A percentile compares a stretch with the other conserved stretches of the same genome.
Evolutionary conservation across 169 alveolate species (phyloP).

Genomic region (Cyclospora cayetanensis): DNA sequence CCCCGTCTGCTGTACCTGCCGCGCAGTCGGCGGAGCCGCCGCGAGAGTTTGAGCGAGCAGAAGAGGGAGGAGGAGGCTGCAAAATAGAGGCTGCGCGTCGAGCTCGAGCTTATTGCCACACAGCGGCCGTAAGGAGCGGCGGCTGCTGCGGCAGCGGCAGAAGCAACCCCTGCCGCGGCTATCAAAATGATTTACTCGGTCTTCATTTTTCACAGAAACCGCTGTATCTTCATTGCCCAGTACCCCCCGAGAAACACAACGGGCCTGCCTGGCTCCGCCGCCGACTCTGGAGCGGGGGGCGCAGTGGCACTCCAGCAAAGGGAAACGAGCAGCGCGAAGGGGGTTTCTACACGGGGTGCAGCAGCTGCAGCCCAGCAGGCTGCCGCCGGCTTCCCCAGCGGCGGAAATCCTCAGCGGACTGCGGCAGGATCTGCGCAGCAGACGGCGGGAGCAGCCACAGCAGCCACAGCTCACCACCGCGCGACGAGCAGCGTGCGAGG

Average conservation of each 20-base stretch:
- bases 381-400: neutral
- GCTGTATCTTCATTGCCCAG: slow-evolving; percentile 35
- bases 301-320: slow-evolving; percentile 12
- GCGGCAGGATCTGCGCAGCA: neutral
- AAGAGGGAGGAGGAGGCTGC: no score
- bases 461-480: neutral
- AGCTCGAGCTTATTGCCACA: no score
- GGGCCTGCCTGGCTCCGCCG: neutral
- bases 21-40: no score
- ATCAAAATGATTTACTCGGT: slow-evolving; percentile 49
- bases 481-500: neutral
- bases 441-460: neutral
- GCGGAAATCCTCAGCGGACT: neutral
- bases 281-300: neutral
- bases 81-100: no score
- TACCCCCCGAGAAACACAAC: neutral
- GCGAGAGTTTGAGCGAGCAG: no score
- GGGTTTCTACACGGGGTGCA: neutral
- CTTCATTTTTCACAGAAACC: slow-evolving; percentile 37
- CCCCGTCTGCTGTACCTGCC: no score
- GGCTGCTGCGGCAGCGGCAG: neutral
- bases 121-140: slow-evolving; percentile 11
- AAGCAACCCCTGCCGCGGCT: neutral
- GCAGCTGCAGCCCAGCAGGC: slow-evolving; percentile 14
- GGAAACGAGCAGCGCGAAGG: neutral